Base-by-base conservation (phyloP, 2,329 filamentous ascomycete genomes). In the Cladosporium sp. region DNA sequence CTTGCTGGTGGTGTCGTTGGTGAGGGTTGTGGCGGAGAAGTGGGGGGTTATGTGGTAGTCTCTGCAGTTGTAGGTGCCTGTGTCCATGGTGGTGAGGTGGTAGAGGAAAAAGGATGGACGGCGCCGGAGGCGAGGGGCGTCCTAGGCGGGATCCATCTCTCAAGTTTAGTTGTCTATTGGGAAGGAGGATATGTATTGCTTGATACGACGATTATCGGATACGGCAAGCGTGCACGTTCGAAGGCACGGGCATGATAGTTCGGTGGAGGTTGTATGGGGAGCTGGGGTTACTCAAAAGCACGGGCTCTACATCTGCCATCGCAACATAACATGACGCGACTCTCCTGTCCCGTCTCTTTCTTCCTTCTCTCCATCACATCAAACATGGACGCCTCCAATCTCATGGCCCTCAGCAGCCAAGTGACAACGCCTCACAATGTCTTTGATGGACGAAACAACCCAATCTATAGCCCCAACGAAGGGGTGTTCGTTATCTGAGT, bases 391-490 rank as follows among this genome's bases (percentile, higher is more conserved):
- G 21, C 40, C 33, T 57, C 35, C 2, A 46, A 29, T 16, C 14
- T 21, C 23, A 62, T 50, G 59, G 67, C 65, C 58, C 31, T 33
- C 40, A 40, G 40, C 35, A 62, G 66, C 64, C 62, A 59, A 50
- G 59, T 52, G 50, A 68, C 16, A 10, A 66, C 61, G 50, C 50
- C 28, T 29, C 29, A 11, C 44, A 50, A 23, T 40, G 46, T 52
- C 59, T 65, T 23, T 52, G 16, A 65, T 66, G 71, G 66, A 71
- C 73, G 75, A 69, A 70, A 69, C 69, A 69, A 55, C 71, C 70
- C 72, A 68, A 72, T 72, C 65, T 73, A 84, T 84, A 84, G 81
- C 83, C 84, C 83, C 83, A 84, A 80, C 70, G 81, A 72, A 77
- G 83, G 83, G 83, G 83, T 85, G 72, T 71, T 69, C 67, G 76